phyloP scores from a whole-genome alignment of 352 stramenopile species.

The Phytophthora sojae region DNA sequence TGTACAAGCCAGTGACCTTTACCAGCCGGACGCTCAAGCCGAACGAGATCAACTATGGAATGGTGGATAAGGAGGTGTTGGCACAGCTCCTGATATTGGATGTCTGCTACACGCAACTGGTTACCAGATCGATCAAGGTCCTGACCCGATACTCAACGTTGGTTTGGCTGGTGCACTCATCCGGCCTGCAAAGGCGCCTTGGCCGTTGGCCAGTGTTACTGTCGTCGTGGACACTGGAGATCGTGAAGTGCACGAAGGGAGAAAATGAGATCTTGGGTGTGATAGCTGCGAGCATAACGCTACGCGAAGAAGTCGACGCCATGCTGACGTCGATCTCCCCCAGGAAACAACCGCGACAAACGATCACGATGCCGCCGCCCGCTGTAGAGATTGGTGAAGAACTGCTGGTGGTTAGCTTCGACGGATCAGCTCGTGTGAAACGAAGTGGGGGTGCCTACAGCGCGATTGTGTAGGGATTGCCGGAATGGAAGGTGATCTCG shows the following conservation, averaged over 20 bases:
- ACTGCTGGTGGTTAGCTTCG: neutral
- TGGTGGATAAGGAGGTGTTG: neutral
- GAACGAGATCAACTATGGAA: too few relatives aligned
- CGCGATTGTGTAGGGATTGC: too few relatives aligned
- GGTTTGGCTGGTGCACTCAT: constrained; percentile 10
- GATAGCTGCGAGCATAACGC: constrained; percentile 2
- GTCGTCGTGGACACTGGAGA: constrained; percentile 6
- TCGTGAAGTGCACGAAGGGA: constrained; percentile 9
- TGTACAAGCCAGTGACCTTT: neutral
- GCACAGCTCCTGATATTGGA: neutral
- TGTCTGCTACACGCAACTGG: constrained; percentile 13
- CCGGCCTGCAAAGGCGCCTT: neutral
- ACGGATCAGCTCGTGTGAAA: too few relatives aligned
- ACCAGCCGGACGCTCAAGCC: neutral
- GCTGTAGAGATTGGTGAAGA: neutral
- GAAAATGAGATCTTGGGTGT: constrained; percentile 8
- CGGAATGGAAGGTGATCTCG: too few relatives aligned
- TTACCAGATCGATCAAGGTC: neutral
- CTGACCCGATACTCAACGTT: constrained; percentile 7
- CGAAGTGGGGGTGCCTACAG: too few relatives aligned
- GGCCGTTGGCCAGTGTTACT: neutral
- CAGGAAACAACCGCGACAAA: neutral
- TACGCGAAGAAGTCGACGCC: neutral
- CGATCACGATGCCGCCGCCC: constrained; percentile 1
- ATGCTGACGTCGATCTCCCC: constrained; percentile 1